A percentile compares a stretch with the other conserved stretches of the same genome.
phyloP scores from a whole-genome alignment of 768 basidiomycete species.

The Podaxis pistillaris region DNA sequence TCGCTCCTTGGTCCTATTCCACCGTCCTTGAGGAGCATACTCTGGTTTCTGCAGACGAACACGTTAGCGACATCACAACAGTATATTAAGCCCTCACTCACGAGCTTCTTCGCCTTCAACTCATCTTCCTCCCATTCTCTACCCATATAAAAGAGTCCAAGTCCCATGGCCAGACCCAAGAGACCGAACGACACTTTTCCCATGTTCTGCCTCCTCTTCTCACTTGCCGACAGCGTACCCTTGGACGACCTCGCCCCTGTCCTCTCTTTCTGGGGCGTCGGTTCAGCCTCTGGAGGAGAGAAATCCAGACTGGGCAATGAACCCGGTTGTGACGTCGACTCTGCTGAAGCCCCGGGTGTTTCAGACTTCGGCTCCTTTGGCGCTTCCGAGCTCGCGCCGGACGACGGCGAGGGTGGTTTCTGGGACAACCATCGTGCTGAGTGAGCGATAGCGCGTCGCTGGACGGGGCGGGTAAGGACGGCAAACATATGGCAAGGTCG shows the following conservation, averaged over 20 bases:
- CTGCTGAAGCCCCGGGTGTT: slow-evolving; percentile 20
- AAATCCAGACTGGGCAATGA: slow-evolving; percentile 62
- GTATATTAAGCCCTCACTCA: slow-evolving; percentile 29
- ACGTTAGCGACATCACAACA: neutral
- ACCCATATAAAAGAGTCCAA: slow-evolving; percentile 64
- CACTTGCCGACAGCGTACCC: slow-evolving; percentile 75
- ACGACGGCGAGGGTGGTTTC: slow-evolving; percentile 21
- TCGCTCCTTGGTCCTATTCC: slow-evolving; percentile 61
- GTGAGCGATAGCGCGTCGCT: slow-evolving; percentile 30
- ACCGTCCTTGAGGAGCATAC: slow-evolving; percentile 59
- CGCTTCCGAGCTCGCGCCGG: slow-evolving; percentile 12
- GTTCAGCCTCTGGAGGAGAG: slow-evolving; percentile 48
- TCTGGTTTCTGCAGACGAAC: slow-evolving; percentile 45
- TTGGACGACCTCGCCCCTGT: slow-evolving; percentile 81
- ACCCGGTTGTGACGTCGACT: slow-evolving; percentile 15
- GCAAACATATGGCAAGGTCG: slow-evolving; percentile 26
- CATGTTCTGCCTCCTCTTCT: slow-evolving; percentile 60
- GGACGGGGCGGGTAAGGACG: slow-evolving; percentile 32
- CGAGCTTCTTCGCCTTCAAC: slow-evolving; percentile 60
- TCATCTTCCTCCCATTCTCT: slow-evolving; percentile 78
- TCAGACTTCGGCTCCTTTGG: slow-evolving; percentile 19
- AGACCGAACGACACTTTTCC: slow-evolving; percentile 53
- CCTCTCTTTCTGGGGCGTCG: slow-evolving; percentile 37
- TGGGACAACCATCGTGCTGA: slow-evolving; percentile 36
- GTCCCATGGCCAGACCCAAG: slow-evolving; percentile 54